Evolutionary conservation across 176 grass and related monocot species (phyloP), one percentile per base, ranked within the genome.

Genomic region (Carex myosuroides): DNA sequence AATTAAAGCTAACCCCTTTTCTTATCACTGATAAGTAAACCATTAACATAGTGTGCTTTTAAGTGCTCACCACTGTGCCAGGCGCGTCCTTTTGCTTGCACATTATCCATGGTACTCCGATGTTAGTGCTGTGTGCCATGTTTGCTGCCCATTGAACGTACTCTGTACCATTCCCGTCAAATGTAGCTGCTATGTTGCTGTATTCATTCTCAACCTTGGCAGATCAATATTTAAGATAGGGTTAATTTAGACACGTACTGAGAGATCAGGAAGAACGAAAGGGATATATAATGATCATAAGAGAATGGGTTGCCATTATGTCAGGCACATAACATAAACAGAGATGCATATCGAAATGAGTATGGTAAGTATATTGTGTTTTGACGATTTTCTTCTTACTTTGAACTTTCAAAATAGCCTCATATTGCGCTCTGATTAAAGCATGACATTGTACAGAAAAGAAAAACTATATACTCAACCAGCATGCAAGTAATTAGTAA

Each of bases 131-230:
- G 79, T 81, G 82, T n/a, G 89, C 91, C 91, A 97, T 92, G 30
- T 86, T 85, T 21, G 86, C 94, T 46, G 91, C 91, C 94, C 94
- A 97, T 46, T 94, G 84, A 79, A 97, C 84, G 82, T 97, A 97
- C 3, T 87, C 41, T 2, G 84, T 86, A 0, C 91, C 94, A 3
- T 88, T 85, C 24, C 86, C 24, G 71, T 79, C 80, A 30, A 91
- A 84, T 24, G 84, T 64, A 1, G 33, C 48, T 80, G 88, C 91
- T 62, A 92, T 64, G 55, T 92, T 84, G 0, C 88, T 90, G n/a
- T 97, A 97, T 78, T 97, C 94, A 39, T 97, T 97, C 71, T 97
- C 94, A 22, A 97, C 91, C 91, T 96, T 56, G 50, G 20, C 24
- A 77, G 11, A 77, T 56, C 10, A 76, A 29, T 44, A 20, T 50